Base-by-base conservation (phyloP, 768 basidiomycete species). In the Neoboletus brunneissimus region DNA sequence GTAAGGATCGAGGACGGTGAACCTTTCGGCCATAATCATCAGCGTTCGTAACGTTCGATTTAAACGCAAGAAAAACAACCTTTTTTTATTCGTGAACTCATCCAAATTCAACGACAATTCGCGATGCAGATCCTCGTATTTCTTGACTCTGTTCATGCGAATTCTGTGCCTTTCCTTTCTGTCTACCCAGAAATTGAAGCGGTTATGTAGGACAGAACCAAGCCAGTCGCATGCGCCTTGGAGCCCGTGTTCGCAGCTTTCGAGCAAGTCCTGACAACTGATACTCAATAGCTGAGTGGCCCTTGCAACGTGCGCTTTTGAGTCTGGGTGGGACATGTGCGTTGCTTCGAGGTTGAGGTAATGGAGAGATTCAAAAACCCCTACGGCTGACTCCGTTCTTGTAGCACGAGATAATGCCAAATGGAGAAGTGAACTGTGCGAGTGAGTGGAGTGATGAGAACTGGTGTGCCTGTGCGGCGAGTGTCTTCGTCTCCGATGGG, bases 311-410 rank as follows among this genome's bases (percentile, higher is more conserved):
- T 79, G 75, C 18, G 67, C 67, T 16, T 76, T 76, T 2, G 74
- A 72, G 54, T 78, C 67, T 1, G 82, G 82, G 56, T 86, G 83
- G 32, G 72, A 68, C 35, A 85, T 68, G 38, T 79, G 70, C 31
- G 71, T 79, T 27, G 81, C 78, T 64, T 90, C 88, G 3, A 90
- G 73, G 58, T 89, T 81, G 54, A 89, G 73, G 65, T 89, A 90
- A 29, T 81, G 72, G 61, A 88, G 83, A 3, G 81, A 81, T 72
- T 90, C 88, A 56, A 90, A 90, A 15, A 88, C 82, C 2, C 87
- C 89, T 0, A 90, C 89, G 0, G 80, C 80, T 29, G 77, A 73
- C 63, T 89, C 85, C 22, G 59, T 61, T 59, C 69, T 74, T 31
- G 65, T 55, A 11, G 59, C 54, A 31, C 63, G 72, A 32, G 68